Evolutionary conservation across 768 basidiomycete genomes (phyloP).

Genomic region (Porphyrellus cyaneotinctus): DNA sequence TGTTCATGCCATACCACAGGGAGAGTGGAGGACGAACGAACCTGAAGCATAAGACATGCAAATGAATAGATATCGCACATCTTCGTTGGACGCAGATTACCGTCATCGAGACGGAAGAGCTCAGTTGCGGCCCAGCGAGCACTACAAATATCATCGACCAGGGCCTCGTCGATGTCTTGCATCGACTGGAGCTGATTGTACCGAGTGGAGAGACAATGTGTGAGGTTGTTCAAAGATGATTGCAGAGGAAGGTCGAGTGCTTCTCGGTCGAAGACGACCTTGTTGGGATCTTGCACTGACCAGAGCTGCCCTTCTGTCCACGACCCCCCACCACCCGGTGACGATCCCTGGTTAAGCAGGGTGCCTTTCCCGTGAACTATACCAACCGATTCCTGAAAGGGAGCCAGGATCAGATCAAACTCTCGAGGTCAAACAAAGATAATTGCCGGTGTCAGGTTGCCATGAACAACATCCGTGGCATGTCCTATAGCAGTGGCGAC

Average conservation of each 20-base stretch:
- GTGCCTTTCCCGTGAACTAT: constrained; percentile 2
- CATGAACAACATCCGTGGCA: background rate
- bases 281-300: no score
- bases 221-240: no score
- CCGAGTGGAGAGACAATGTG: no score
- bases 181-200: no score
- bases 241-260: no score
- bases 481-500: constrained; percentile 1
- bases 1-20: no score
- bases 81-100: background rate
- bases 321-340: no score
- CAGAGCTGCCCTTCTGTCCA: no score
- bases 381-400: constrained; percentile 1
- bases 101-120: background rate
- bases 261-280: no score
- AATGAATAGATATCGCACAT: constrained; percentile 18
- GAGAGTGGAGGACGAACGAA: background rate
- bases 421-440: background rate
- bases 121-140: constrained; percentile 16
- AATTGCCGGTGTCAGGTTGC: constrained; percentile 9
- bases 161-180: no score
- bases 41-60: constrained; percentile 16
- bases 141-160: background rate
- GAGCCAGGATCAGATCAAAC: background rate
- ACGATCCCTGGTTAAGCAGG: background rate